Conservation (phyloP, 495 filamentous ascomycete genomes). For the Evernia prunastri region DNA sequence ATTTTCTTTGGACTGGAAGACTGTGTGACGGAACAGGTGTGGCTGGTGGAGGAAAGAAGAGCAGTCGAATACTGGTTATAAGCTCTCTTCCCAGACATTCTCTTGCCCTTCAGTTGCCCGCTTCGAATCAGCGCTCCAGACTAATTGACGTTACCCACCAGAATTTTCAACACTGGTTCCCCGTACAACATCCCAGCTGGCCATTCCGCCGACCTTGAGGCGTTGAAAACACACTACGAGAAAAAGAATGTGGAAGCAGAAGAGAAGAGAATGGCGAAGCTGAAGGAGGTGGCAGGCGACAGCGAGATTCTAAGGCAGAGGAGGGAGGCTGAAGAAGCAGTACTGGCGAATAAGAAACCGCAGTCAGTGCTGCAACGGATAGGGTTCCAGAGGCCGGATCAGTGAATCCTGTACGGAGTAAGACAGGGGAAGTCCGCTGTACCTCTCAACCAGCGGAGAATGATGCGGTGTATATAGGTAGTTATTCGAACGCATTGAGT, state of each 20-base stretch:
- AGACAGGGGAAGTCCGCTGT: not conserved
- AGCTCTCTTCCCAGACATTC: not conserved
- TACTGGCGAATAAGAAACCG: not conserved
- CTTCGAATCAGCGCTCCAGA: not conserved
- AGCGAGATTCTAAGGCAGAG: constrained; percentile 6
- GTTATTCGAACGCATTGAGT: not conserved
- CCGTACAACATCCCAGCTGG: constrained; percentile 61
- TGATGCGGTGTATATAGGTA: not conserved
- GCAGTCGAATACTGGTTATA: not conserved
- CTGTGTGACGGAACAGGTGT: not conserved
- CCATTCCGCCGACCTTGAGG: constrained; percentile 51
- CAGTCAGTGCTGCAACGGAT: constrained; percentile 3
- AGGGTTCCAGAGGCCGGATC: constrained; percentile 8
- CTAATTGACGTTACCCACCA: constrained; percentile 26
- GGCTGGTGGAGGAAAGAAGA: not conserved
- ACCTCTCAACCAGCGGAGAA: not conserved
- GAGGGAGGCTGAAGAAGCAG: not conserved
- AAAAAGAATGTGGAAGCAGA: constrained; percentile 50
- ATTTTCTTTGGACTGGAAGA: not conserved
- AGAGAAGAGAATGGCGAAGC: constrained; percentile 39
- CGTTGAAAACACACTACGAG: constrained; percentile 57
- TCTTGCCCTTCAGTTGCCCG: not conserved
- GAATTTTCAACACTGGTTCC: constrained; percentile 53
- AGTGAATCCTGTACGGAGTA: no score
- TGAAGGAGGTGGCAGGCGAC: constrained; percentile 27